Percentiles rank a stretch among this genome's conserved stretches.
Evolutionary conservation across 768 basidiomycete species (phyloP).

Genomic region (Pleurotus salmoneostramineus): DNA sequence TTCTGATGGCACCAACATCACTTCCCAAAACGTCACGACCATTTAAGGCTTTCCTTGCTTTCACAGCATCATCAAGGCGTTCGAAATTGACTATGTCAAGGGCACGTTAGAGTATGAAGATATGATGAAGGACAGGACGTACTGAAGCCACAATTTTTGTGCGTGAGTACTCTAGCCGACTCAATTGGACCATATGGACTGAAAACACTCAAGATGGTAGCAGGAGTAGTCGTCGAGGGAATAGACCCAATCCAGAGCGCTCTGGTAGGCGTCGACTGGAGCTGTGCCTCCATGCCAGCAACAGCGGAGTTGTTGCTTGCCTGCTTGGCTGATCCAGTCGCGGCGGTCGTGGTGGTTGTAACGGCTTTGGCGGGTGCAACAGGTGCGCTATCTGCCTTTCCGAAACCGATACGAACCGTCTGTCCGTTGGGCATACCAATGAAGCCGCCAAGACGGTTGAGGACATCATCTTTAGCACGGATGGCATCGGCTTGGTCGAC

Average conservation of each 20-base stretch:
- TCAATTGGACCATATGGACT: slow-evolving; percentile 98
- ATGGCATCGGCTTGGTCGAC: slow-evolving; percentile 95
- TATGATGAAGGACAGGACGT: slow-evolving; percentile 25
- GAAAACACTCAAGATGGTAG: slow-evolving; percentile 92
- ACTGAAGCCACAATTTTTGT: slow-evolving; percentile 96
- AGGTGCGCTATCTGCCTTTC: slow-evolving; percentile 95
- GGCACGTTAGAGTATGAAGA: slow-evolving; percentile 10
- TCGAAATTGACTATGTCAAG: slow-evolving; percentile 82
- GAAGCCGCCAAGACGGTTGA: slow-evolving; percentile 91
- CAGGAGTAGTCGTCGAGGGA: slow-evolving; percentile 91
- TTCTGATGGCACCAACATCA: slow-evolving; percentile 94
- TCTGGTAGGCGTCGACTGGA: slow-evolving; percentile 89
- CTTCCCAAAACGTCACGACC: slow-evolving; percentile 94
- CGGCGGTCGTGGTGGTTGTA: slow-evolving; percentile 44
- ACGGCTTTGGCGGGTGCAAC: slow-evolving; percentile 82
- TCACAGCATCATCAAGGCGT: slow-evolving; percentile 92
- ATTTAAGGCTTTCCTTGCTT: slow-evolving; percentile 93
- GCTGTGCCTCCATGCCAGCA: slow-evolving; percentile 76
- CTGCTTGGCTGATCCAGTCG: slow-evolving; percentile 46
- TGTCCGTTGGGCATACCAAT: slow-evolving; percentile 94
- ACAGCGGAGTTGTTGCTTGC: slow-evolving; percentile 46
- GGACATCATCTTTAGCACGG: slow-evolving; percentile 95
- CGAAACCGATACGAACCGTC: slow-evolving; percentile 96
- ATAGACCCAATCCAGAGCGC: slow-evolving; percentile 99
- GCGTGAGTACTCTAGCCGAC: slow-evolving; percentile 91